phyloP scores from a whole-genome alignment of 1,284 basidiomycete genomes.

The Hemileia vastatrix region DNA sequence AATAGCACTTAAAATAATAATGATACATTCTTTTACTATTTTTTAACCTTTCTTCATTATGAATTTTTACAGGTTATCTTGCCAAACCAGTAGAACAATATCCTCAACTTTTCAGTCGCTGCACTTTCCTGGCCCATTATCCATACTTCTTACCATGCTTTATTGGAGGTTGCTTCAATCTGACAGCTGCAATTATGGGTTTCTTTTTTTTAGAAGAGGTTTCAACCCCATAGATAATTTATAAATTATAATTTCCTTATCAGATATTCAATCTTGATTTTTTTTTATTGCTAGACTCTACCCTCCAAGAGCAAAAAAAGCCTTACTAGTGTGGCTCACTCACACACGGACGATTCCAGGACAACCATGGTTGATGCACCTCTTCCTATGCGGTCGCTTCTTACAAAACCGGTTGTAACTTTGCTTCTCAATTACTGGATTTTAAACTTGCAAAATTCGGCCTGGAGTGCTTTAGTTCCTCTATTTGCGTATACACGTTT shows the following conservation, averaged over 20 bases:
- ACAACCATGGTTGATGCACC: too few species aligned
- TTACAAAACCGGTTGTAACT: slow-evolving; percentile 12
- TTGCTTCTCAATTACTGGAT: slow-evolving; percentile 4
- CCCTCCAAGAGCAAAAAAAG: background rate
- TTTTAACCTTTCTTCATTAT: too few species aligned
- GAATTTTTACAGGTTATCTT: too few species aligned
- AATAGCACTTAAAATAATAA: too few species aligned
- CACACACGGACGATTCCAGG: background rate
- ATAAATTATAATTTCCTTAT: too few species aligned
- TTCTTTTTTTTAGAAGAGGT: slow-evolving; percentile 22
- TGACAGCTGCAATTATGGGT: slow-evolving; percentile 4
- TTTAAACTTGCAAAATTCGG: slow-evolving; percentile 11
- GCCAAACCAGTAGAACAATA: slow-evolving; percentile 17
- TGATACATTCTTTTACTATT: too few species aligned
- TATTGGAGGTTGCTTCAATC: slow-evolving; percentile 10
- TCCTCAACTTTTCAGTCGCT: slow-evolving; percentile 4
- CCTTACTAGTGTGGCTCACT: background rate
- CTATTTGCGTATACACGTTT: slow-evolving; percentile 18
- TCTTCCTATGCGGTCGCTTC: slow-evolving; percentile 15
- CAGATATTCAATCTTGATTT: too few species aligned
- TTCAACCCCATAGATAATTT: too few species aligned
- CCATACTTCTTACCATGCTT: slow-evolving; percentile 23
- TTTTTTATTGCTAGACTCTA: background rate
- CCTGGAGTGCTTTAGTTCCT: slow-evolving; percentile 12
- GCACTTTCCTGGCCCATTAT: slow-evolving; percentile 6